These are phyloP conservation scores for Termitomyces sp. DNA, from an alignment of 768 basidiomycete genomes.

Conservation along the genomic window DNA sequence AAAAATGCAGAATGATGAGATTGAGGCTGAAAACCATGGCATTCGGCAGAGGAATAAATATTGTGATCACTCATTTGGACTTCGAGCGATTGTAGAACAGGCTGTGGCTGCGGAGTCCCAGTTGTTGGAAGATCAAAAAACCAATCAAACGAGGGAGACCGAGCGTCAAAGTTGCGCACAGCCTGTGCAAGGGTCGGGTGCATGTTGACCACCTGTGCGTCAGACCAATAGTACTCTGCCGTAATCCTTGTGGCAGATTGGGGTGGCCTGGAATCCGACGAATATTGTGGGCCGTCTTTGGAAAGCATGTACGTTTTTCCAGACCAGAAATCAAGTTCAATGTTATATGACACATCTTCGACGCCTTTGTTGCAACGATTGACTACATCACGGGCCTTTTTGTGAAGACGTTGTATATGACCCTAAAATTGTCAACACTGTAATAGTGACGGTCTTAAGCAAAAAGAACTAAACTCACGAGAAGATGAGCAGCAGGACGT, in stretches of 20 bases:
- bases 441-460: neutral
- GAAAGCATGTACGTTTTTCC: constrained; percentile 46
- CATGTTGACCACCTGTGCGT: constrained; percentile 18
- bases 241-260: neutral
- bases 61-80: constrained; percentile 2
- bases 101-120: neutral
- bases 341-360: constrained; percentile 29
- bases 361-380: constrained; percentile 20
- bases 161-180: constrained; percentile 24
- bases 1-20: constrained; percentile 5
- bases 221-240: constrained; percentile 9
- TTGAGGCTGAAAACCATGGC: constrained; percentile 7
- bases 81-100: constrained; percentile 2
- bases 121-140: constrained; percentile 22
- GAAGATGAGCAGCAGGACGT: constrained; percentile 37
- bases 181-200: constrained; percentile 54
- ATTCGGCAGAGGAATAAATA: constrained; percentile 3
- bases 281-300: constrained; percentile 6
- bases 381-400: constrained; percentile 37
- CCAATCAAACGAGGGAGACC: constrained; percentile 14
- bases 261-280: constrained; percentile 1
- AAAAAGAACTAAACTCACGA: constrained; percentile 26
- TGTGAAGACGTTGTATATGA: constrained; percentile 32
- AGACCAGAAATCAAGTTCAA: constrained; percentile 50
- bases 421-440: constrained; percentile 17